These are phyloP conservation scores for Camptophora hylomeconis DNA, from an alignment of 2,329 filamentous ascomycete species.

Conservation along the genomic window DNA sequence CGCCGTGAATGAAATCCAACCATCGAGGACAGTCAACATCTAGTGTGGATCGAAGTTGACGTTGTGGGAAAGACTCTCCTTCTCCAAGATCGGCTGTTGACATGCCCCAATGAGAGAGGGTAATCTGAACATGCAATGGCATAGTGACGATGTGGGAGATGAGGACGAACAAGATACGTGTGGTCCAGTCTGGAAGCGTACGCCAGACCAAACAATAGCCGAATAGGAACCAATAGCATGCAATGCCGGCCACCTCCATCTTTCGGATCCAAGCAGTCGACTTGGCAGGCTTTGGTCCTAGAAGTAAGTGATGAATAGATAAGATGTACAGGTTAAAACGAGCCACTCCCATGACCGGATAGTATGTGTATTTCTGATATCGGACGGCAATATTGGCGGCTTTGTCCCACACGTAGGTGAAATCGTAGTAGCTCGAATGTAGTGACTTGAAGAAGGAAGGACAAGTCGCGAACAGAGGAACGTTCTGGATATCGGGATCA, in stretches of 20 bases:
- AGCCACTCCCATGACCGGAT: conserved; percentile 63
- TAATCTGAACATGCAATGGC: conserved; percentile 79
- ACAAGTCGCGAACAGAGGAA: conserved; percentile 75
- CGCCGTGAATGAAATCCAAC: conserved; percentile 82
- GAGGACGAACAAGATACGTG: conserved; percentile 61
- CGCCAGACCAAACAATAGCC: conserved; percentile 70
- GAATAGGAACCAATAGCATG: conserved; percentile 78
- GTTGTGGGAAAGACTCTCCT: conserved; percentile 75
- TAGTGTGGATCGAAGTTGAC: conserved; percentile 88
- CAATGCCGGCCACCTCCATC: conserved; percentile 62
- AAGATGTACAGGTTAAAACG: conserved; percentile 77
- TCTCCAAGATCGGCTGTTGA: conserved; percentile 75
- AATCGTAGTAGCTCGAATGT: conserved; percentile 69
- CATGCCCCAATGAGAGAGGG: conserved; percentile 87
- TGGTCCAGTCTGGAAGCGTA: conserved; percentile 54
- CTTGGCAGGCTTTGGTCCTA: conserved; percentile 53
- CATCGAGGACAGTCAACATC: conserved; percentile 78
- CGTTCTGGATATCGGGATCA: conserved; percentile 84
- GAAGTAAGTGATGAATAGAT: conserved; percentile 53
- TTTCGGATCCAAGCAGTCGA: conserved; percentile 72
- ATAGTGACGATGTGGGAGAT: conserved; percentile 70
- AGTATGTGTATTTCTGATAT: conserved; percentile 73
- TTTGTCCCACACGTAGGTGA: conserved; percentile 61
- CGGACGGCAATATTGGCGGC: conserved; percentile 54
- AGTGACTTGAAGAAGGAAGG: conserved; percentile 63